A percentile compares a stretch with the other conserved stretches of the same genome.
phyloP scores from a whole-genome alignment of 306 rosid species.

The Biancaea sappan region DNA sequence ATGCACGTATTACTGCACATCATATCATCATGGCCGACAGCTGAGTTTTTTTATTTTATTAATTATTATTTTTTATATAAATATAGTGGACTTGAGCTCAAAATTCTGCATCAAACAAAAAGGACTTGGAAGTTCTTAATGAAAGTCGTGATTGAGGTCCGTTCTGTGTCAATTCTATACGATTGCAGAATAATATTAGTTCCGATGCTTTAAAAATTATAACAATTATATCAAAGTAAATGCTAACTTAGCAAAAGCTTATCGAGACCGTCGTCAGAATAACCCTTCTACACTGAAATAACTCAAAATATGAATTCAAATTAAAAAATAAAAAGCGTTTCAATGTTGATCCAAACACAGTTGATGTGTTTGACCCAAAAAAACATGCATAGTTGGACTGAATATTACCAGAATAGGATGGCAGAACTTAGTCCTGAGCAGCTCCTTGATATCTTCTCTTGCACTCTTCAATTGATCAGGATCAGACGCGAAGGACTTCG shows the following conservation, averaged over 20 bases:
- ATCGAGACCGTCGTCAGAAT: background rate
- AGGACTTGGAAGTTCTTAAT: slow-evolving; percentile 1
- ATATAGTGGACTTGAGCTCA: slow-evolving; percentile 12
- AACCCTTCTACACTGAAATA: background rate
- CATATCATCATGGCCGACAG: background rate
- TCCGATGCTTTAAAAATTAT: background rate
- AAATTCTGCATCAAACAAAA: slow-evolving; percentile 11
- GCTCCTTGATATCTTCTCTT: slow-evolving; percentile 76
- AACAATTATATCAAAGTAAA: background rate
- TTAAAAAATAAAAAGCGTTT: background rate
- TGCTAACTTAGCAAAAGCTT: background rate
- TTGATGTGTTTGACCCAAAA: too few relatives aligned
- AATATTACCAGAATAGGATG: slow-evolving; percentile 81
- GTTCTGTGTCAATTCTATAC: slow-evolving; percentile 7
- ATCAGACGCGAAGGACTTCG: slow-evolving; percentile 71
- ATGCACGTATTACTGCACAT: slow-evolving; percentile 14
- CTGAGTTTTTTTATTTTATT: too few relatives aligned
- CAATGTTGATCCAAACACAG: background rate
- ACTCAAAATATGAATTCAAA: background rate
- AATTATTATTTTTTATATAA: too few relatives aligned
- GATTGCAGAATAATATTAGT: slow-evolving; percentile 10
- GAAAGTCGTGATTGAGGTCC: background rate
- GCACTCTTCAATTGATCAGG: slow-evolving; percentile 86
- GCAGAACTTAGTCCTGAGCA: slow-evolving; percentile 72
- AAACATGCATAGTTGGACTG: background rate